These are phyloP conservation scores for Alternaria longipes DNA, from an alignment of 2,329 filamentous ascomycete genomes.

Conservation along the genomic window DNA sequence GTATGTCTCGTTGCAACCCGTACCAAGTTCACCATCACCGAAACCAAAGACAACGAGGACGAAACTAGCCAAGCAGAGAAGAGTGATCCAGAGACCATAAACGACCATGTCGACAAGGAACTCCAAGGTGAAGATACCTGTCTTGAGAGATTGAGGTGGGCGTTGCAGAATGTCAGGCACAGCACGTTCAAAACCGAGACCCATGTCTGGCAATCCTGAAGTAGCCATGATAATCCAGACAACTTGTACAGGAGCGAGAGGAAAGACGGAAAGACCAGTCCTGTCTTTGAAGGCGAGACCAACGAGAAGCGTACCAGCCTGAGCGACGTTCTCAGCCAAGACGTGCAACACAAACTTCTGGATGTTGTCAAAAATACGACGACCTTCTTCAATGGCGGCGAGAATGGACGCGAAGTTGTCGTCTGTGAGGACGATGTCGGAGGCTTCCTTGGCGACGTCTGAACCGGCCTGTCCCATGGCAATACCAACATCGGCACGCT, in stretches of 20 bases:
- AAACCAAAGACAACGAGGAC: slow-evolving; percentile 47
- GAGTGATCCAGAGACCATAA: slow-evolving; percentile 49
- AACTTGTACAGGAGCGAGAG: slow-evolving; percentile 84
- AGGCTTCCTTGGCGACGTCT: slow-evolving; percentile 84
- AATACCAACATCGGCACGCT: slow-evolving; percentile 84
- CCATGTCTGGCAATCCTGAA: slow-evolving; percentile 79
- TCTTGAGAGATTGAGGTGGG: slow-evolving; percentile 69
- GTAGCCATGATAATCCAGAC: slow-evolving; percentile 97
- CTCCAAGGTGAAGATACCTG: slow-evolving; percentile 51
- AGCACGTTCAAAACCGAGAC: slow-evolving; percentile 80
- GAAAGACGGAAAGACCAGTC: slow-evolving; percentile 79
- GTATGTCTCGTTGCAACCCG: slow-evolving; percentile 49
- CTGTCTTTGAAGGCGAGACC: slow-evolving; percentile 83
- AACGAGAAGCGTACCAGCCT: slow-evolving; percentile 81
- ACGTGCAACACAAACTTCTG: slow-evolving; percentile 84
- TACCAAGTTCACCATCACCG: slow-evolving; percentile 46
- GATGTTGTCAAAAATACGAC: slow-evolving; percentile 88
- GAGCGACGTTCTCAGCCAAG: slow-evolving; percentile 81
- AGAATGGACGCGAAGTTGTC: slow-evolving; percentile 91
- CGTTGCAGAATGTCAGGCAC: slow-evolving; percentile 80
- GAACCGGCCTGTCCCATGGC: slow-evolving; percentile 85
- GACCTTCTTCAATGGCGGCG: slow-evolving; percentile 81
- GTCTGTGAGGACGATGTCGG: slow-evolving; percentile 85
- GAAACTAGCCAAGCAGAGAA: slow-evolving; percentile 46
- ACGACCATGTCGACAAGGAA: slow-evolving; percentile 52